phyloP scores from a whole-genome alignment of 2,329 filamentous ascomycete species.

The Diaporthe nobilis region DNA sequence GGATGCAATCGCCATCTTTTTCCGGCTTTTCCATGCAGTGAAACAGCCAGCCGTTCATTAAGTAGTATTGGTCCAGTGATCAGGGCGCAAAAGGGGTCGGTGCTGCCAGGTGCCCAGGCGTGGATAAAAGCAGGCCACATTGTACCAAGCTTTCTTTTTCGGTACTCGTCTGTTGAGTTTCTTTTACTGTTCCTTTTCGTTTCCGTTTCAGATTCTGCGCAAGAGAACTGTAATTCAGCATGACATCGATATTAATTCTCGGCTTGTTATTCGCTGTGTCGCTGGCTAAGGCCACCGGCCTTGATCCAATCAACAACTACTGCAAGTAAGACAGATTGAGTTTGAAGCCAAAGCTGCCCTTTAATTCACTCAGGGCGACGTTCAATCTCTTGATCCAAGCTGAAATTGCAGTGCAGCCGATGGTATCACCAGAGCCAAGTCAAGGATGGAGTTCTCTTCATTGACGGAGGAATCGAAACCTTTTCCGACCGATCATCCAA shows the following conservation, averaged over 20 bases:
- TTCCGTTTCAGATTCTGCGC: background rate
- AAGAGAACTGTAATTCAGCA: background rate
- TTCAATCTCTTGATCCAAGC: background rate
- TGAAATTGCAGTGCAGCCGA: background rate
- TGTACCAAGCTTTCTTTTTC: background rate
- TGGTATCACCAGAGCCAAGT: constrained; percentile 2
- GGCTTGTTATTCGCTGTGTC: background rate
- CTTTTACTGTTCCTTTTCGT: background rate
- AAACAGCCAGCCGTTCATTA: background rate
- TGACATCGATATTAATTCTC: background rate
- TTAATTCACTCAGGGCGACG: background rate
- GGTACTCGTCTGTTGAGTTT: background rate
- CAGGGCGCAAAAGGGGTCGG: background rate
- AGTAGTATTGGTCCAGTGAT: background rate
- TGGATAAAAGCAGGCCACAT: background rate
- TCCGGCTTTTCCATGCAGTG: background rate
- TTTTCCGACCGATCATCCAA: background rate
- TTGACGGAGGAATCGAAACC: background rate
- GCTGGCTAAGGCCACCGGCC: background rate
- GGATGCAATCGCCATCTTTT: background rate
- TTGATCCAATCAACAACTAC: background rate
- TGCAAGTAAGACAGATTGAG: background rate
- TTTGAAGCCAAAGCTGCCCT: background rate
- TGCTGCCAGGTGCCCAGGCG: background rate
- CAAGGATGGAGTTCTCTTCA: background rate